Conservation (phyloP, 495 filamentous ascomycete species). For the Cercophora samala region DNA sequence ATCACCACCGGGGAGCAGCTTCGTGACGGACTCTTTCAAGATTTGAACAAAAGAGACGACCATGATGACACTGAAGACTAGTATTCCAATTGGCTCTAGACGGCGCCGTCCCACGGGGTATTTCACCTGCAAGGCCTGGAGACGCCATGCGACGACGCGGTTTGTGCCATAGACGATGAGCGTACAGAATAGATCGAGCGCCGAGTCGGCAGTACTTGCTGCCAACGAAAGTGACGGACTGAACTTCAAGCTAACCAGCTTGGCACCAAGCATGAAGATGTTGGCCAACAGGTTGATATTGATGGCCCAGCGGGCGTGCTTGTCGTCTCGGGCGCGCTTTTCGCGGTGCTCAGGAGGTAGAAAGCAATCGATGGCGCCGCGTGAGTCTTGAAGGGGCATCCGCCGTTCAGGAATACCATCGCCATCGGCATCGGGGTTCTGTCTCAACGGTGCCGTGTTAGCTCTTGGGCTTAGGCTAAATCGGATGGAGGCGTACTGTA, state of each 20-base stretch:
- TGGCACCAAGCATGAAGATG: constrained; percentile 42
- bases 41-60: constrained; percentile 50
- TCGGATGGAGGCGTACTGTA: background rate
- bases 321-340: constrained; percentile 36
- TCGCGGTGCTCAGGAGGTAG: constrained; percentile 49
- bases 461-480: background rate
- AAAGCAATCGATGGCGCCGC: constrained; percentile 42
- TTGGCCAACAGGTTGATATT: constrained; percentile 51
- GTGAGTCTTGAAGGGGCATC: constrained; percentile 37
- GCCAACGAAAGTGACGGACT: constrained; percentile 48
- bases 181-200: constrained; percentile 49
- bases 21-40: constrained; percentile 45
- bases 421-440: constrained; percentile 47
- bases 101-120: constrained; percentile 48
- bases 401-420: constrained; percentile 45
- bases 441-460: background rate
- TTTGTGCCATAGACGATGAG: constrained; percentile 49
- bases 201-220: constrained; percentile 46
- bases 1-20: constrained; percentile 38
- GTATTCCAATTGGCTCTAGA: constrained; percentile 48
- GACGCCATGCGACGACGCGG: constrained; percentile 43
- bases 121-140: constrained; percentile 35
- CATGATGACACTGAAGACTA: constrained; percentile 55
- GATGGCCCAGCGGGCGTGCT: constrained; percentile 50
- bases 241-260: constrained; percentile 37